A percentile compares a stretch with the other conserved stretches of the same genome.
Evolutionary conservation across 805 yeast species (phyloP).

Genomic region (Myxozyma neglecta): DNA sequence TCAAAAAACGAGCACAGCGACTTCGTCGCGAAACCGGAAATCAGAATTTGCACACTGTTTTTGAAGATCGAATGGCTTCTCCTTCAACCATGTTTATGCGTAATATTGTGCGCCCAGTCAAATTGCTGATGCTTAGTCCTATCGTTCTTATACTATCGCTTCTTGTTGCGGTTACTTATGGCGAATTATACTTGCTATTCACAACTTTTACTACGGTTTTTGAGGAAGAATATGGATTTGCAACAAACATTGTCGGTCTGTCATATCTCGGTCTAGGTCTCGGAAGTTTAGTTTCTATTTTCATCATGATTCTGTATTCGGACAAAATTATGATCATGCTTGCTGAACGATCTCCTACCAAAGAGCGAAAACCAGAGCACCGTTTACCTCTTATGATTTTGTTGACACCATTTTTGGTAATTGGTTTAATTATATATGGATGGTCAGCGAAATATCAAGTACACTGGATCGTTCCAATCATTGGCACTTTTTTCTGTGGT

Average conservation of each 20-base stretch:
- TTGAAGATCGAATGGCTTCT: constrained; percentile 44
- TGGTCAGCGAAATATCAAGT: constrained; percentile 61
- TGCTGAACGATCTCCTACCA: constrained; percentile 47
- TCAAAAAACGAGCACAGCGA: constrained; percentile 48
- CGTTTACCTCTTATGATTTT: constrained; percentile 54
- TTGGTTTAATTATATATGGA: constrained; percentile 66
- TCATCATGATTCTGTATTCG: constrained; percentile 50
- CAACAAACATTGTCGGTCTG: constrained; percentile 48
- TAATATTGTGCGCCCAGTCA: constrained; percentile 59
- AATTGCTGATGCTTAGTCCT: constrained; percentile 56
- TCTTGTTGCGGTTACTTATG: constrained; percentile 65
- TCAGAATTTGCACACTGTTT: constrained; percentile 56
- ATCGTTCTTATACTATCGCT: constrained; percentile 63
- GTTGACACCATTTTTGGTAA: constrained; percentile 54
- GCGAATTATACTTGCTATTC: constrained; percentile 60
- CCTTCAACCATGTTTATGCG: constrained; percentile 18
- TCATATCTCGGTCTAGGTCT: constrained; percentile 59
- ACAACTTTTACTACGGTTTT: constrained; percentile 57
- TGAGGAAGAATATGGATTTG: constrained; percentile 50
- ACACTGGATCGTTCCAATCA: constrained; percentile 62
- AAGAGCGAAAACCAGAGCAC: constrained; percentile 62
- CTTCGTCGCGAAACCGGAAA: constrained; percentile 59
- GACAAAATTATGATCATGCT: constrained; percentile 46
- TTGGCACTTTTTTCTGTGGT: constrained; percentile 64
- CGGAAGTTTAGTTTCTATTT: constrained; percentile 54